A percentile compares a stretch with the other conserved stretches of the same genome.
Conservation (phyloP, 305 asterid genomes). For the Fraxinus floribunda region DNA sequence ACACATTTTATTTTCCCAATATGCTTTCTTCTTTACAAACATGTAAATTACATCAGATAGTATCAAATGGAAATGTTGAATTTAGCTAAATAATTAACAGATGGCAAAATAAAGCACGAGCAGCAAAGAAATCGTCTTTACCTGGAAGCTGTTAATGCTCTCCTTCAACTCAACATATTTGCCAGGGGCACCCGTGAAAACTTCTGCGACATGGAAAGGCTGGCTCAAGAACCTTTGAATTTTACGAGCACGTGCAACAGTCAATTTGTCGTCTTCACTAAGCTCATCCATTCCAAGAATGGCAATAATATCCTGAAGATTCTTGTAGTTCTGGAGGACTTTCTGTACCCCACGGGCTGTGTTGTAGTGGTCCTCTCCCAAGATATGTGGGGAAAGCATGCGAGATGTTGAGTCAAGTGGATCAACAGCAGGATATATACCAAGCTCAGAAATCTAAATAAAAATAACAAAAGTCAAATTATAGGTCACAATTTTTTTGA, state of each 20-base stretch:
- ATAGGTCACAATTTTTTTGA: neutral
- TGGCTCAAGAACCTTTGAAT: conserved; percentile 39
- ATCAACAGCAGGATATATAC: conserved; percentile 89
- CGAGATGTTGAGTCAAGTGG: conserved; percentile 97
- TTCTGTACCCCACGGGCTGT: conserved; percentile 99
- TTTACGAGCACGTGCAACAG: conserved; percentile 43
- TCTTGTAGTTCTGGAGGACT: conserved; percentile 89
- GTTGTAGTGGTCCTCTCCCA: conserved; percentile 92
- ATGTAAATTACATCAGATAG: neutral
- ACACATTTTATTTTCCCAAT: neutral
- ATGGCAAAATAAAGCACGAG: neutral
- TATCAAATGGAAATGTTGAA: neutral
- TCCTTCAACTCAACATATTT: conserved; percentile 43
- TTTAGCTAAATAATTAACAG: neutral
- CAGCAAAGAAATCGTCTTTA: neutral
- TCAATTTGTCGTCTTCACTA: conserved; percentile 94
- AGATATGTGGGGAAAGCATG: conserved; percentile 93
- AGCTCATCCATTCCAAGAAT: conserved; percentile 98
- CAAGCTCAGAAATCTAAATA: conserved; percentile 87
- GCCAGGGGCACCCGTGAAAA: conserved; percentile 46
- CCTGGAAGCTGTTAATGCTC: conserved; percentile 41
- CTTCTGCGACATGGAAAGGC: conserved; percentile 49
- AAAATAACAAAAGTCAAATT: conserved; percentile 12
- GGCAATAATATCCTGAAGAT: conserved; percentile 98
- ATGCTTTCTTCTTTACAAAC: neutral